phyloP scores from a whole-genome alignment of 163 green algal species.

The Scenedesmus sp. region DNA sequence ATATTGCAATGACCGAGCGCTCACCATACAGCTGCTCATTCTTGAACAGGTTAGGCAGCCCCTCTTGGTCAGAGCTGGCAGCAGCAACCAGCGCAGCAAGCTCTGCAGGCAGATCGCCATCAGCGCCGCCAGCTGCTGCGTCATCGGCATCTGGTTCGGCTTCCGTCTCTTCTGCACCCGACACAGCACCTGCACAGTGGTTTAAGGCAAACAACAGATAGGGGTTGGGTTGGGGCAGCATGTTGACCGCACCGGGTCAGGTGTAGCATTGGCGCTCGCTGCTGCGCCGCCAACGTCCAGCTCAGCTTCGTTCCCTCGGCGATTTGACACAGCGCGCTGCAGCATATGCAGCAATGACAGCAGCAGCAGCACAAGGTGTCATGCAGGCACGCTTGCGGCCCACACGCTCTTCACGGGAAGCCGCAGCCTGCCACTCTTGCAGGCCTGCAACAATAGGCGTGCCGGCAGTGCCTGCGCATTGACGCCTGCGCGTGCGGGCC shows the following conservation, averaged over 20 bases:
- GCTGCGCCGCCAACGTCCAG: background rate
- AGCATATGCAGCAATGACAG: background rate
- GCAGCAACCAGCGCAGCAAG: conserved; percentile 32
- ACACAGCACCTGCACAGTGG: conserved; percentile 3
- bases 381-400: background rate
- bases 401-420: too few relatives aligned
- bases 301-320: too few relatives aligned
- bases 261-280: background rate
- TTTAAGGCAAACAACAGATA: too few relatives aligned
- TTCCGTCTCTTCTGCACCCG: conserved; percentile 42
- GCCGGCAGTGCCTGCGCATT: too few relatives aligned
- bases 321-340: too few relatives aligned
- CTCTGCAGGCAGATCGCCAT: conserved; percentile 36
- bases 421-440: too few relatives aligned
- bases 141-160: conserved; percentile 7
- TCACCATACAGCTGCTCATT: conserved; percentile 38
- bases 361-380: background rate
- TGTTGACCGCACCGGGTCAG: too few relatives aligned
- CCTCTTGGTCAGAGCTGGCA: conserved; percentile 18
- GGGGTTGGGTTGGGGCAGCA: too few relatives aligned
- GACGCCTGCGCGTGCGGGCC: too few relatives aligned
- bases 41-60: conserved; percentile 27
- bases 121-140: background rate
- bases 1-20: background rate
- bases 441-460: too few relatives aligned